Evolutionary conservation across 1,284 basidiomycete genomes (phyloP), one percentile per base, ranked within the genome.

Genomic region (Filobasidium uniguttulatum): DNA sequence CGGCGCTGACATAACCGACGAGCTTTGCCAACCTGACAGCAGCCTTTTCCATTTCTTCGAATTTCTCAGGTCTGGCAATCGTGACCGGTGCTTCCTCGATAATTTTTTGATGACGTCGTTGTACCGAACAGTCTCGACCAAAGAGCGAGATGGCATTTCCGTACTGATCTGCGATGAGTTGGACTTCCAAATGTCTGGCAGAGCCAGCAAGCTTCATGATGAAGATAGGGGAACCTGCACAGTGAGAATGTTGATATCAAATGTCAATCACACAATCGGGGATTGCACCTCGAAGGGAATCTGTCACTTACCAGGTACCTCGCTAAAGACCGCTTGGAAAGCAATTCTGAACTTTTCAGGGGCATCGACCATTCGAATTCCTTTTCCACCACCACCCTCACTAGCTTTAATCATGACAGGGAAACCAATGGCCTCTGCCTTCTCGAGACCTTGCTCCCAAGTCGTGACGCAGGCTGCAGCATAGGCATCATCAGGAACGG

Each of bases 391-490:
- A 61, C 94, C 94, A 62, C 94, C 94, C 69, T 99, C 94, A 59
- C 85, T 89, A 8, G 94, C 94, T 75, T 99, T 99, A 75, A 99
- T 98, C 94, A 99, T 98, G 61, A 99, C 81, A 0, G 94, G 94
- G 76, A 79, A 98, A 23, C 93, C 93, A 54, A 99, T 96, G 65
- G 80, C 72, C 68, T 89, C 81, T 0, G 93, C 86, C 62, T 77
- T 81, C 56, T 74, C 71, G 55, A 98, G 69, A 48, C 94, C 94
- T 58, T 96, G 82, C 64, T 93, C 87, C 46, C 93, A 89, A 44
- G 72, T 80, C 56, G 82, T 83, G 14, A 98, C 84, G 62, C 94
- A 98, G 14, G 94, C 94, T 55, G 81, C 75, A 56, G 77, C 73
- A 71, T 98, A 99, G 7, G 84, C 90, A 37, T 84, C 80, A 62